Evolutionary conservation across 1,139 yeast species (phyloP), one percentile per base, ranked within the genome.

Genomic region (Blastobotrys proliferans): DNA sequence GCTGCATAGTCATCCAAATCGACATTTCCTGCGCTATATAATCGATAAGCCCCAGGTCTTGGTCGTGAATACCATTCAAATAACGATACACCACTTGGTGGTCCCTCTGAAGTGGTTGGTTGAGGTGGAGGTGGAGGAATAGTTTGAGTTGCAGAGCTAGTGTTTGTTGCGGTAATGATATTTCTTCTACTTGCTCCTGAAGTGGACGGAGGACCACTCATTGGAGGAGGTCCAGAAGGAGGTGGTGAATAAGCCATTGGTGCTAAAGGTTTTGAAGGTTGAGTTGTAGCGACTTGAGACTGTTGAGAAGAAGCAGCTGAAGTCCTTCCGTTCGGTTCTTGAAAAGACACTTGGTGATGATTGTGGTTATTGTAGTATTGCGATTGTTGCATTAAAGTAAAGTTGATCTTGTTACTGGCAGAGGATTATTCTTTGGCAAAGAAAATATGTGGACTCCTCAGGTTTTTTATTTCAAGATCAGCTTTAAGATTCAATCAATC

Each of bases 21-120:
- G 11, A 41, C 44, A n/a, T 28, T 30, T 17, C 32, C 44, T 10
- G 38, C 36, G 14, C 40, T 35, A 22, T 36, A 36, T 17, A 32
- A 25, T 25, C 44, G 16, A 28, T 20, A 29, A 8, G 44, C 34
- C 6, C 40, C 30, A 9, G 40, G 37, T 24, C 44, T 27, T 13
- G 44, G 36, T 25, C 31, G 24, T 8, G 32, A 26, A 13, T 31
- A 36, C 44, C 44, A 41, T 32, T 41, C 44, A 25, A n/a, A 41
- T n/a, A 36, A 19, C 28, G 44, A 41, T 2, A 32, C 14, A 11
- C 42, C 42, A 11, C 20, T 25, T 19, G 42, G 42, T 13, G 42
- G 42, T 6, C 8, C 16, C 3, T 22, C 35, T 4, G 27, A 16
- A 4, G 27, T 19, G n/a, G 4, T 21, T 20, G 4, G 20, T 9